Evolutionary conservation across 257 asterid genomes (phyloP).

Genomic region (Solanum medicagineum): DNA sequence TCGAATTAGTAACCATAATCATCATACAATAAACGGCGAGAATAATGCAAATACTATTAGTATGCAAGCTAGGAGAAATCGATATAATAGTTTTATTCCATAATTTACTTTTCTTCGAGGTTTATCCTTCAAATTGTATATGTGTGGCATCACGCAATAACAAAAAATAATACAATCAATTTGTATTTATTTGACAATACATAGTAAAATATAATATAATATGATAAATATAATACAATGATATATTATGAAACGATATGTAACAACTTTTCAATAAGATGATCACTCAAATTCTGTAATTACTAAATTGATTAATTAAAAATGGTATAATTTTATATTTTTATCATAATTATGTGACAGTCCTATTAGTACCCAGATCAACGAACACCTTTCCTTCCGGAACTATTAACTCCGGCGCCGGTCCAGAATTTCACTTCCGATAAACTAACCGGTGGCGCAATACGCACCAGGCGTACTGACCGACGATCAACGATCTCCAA

Average conservation of each 20-base stretch:
- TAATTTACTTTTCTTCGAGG: neutral
- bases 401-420: neutral
- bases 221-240: neutral
- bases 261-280: neutral
- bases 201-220: neutral
- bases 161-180: neutral
- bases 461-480: neutral
- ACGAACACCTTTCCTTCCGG: neutral
- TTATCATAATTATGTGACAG: neutral
- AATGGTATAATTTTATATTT: neutral
- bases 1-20: neutral
- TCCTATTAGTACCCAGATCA: neutral
- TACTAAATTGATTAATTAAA: neutral
- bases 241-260: neutral
- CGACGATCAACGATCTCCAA: neutral
- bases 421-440: neutral
- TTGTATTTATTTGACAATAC: neutral
- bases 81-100: neutral
- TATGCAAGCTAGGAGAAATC: neutral
- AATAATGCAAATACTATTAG: neutral
- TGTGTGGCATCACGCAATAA: neutral
- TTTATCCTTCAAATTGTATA: neutral
- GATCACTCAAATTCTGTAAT: neutral
- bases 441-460: neutral
- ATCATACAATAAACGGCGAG: neutral